These are phyloP conservation scores for Herpetomonas tarakana DNA, from an alignment of 208 protist genomes.

Conservation along the genomic window DNA sequence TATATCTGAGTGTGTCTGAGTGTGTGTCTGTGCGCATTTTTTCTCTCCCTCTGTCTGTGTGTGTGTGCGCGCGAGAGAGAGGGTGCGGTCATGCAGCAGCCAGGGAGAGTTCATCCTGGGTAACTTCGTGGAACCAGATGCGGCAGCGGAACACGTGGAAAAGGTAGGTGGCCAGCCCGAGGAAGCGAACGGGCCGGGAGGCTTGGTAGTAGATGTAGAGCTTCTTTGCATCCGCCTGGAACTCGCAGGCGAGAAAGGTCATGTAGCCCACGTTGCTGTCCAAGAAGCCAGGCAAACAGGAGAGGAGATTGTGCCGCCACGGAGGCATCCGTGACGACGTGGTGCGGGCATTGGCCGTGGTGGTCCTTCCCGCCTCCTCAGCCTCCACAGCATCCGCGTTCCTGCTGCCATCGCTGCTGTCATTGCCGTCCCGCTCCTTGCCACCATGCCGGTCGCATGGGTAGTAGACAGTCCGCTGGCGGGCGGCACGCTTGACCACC, in stretches of 20 bases:
- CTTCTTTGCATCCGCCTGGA: constrained; percentile 77
- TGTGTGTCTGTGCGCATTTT: background rate
- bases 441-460: too few species aligned
- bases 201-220: constrained; percentile 73
- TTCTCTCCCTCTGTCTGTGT: too few species aligned
- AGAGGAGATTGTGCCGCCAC: constrained; percentile 26
- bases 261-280: constrained; percentile 14
- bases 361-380: too few species aligned
- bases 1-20: background rate
- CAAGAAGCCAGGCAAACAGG: background rate
- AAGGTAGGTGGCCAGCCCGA: constrained; percentile 68
- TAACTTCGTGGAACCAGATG: constrained; percentile 70
- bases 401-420: too few species aligned
- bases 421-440: too few species aligned
- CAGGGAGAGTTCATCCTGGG: background rate
- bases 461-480: too few species aligned
- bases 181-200: constrained; percentile 42
- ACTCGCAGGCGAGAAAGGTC: constrained; percentile 66
- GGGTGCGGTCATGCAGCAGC: background rate
- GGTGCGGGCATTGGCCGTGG: constrained; percentile 15
- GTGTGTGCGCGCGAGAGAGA: too few species aligned
- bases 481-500: background rate
- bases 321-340: constrained; percentile 11
- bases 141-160: constrained; percentile 73
- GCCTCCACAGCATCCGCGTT: too few species aligned